A percentile compares a stretch with the other conserved stretches of the same genome.
Evolutionary conservation across 2,329 filamentous ascomycete genomes (phyloP).

Genomic region (Neophaeococcomyces mojaviensis): DNA sequence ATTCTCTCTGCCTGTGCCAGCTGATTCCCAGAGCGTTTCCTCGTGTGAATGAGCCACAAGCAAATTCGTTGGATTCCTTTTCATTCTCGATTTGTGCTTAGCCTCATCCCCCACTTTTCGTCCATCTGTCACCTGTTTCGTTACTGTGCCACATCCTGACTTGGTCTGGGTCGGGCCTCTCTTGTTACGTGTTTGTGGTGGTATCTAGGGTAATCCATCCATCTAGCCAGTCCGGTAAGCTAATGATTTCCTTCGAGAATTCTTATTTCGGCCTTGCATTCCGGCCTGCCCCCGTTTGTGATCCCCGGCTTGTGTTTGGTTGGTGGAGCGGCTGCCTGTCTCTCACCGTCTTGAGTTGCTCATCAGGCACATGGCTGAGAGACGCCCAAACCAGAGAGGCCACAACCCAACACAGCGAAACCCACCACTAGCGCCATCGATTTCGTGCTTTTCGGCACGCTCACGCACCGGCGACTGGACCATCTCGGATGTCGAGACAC

Average conservation of each 20-base stretch:
- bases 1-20: constrained; percentile 5
- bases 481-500: background rate
- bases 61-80: background rate
- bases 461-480: background rate
- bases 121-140: constrained; percentile 3
- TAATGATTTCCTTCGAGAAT: constrained; percentile 3
- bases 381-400: constrained; percentile 1
- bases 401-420: constrained; percentile 5
- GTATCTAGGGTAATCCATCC: constrained; percentile 7
- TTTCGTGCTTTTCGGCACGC: constrained; percentile 5
- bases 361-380: constrained; percentile 8
- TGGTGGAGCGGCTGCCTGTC: constrained; percentile 8
- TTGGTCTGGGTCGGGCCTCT: constrained; percentile 6
- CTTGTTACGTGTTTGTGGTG: constrained; percentile 3
- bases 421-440: constrained; percentile 11
- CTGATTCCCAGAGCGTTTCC: constrained; percentile 1
- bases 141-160: constrained; percentile 7
- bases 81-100: constrained; percentile 8
- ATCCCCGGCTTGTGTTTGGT: constrained; percentile 1
- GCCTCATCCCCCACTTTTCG: constrained; percentile 7
- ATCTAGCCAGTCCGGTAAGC: constrained; percentile 8
- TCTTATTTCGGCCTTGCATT: constrained; percentile 5
- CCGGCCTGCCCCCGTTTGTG: constrained; percentile 3
- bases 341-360: constrained; percentile 2
- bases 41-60: constrained; percentile 2